These are phyloP conservation scores for Penicillium paxilli DNA, from an alignment of 495 filamentous ascomycete genomes.

Conservation along the genomic window DNA sequence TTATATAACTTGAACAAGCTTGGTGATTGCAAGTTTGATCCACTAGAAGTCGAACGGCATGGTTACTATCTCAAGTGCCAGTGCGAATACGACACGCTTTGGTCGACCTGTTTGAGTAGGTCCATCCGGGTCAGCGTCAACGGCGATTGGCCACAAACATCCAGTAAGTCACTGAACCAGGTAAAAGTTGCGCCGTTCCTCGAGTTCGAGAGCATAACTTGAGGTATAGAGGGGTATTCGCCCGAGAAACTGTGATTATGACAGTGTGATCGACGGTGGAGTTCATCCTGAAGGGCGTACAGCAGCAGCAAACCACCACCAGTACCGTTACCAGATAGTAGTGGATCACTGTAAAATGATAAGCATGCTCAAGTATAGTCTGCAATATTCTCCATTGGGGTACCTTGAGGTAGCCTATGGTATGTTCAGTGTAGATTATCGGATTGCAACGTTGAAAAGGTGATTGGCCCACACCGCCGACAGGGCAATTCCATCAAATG, in stretches of 20 bases:
- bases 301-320: no score
- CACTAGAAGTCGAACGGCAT: no score
- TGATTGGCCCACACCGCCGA: constrained; percentile 38
- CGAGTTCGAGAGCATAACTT: constrained; percentile 1
- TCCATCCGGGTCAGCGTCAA: constrained; percentile 15
- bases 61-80: neutral
- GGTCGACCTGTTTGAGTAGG: constrained; percentile 14
- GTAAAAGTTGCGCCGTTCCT: constrained; percentile 4
- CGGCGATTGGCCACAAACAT: constrained; percentile 2
- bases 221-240: neutral
- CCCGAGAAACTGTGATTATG: neutral
- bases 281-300: no score
- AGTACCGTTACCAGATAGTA: no score
- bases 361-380: no score
- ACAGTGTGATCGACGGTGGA: no score
- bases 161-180: neutral
- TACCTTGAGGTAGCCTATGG: no score
- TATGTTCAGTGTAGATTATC: no score
- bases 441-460: constrained; percentile 8
- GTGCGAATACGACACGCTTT: constrained; percentile 8
- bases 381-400: neutral
- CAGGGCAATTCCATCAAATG: constrained; percentile 12
- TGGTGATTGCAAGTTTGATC: no score
- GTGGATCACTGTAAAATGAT: no score
- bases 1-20: no score